Evolutionary conservation across 192 early-diverging fungal genomes (phyloP).

Genomic region (Physocladia obscura): DNA sequence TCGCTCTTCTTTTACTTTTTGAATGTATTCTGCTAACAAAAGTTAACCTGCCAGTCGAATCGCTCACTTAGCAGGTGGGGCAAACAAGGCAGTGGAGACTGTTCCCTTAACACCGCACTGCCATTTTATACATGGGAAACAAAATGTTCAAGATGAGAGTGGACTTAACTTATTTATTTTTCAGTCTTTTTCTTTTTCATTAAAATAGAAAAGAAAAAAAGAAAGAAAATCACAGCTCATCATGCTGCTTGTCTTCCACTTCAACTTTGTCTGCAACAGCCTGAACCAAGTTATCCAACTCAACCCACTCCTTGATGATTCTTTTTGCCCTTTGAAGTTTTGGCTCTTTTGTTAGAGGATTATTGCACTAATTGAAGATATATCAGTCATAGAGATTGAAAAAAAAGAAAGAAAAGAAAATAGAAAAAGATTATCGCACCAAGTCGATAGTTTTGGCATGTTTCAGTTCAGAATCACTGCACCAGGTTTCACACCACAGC

Average conservation of each 20-base stretch:
- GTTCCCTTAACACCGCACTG: too few relatives aligned
- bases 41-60: too few relatives aligned
- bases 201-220: too few relatives aligned
- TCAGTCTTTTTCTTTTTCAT: too few relatives aligned
- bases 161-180: too few relatives aligned
- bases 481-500: conserved; percentile 99
- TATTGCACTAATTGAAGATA: too few relatives aligned
- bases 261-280: conserved; percentile 34
- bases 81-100: too few relatives aligned
- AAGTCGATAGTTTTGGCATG: conserved; percentile 96
- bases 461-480: conserved; percentile 77
- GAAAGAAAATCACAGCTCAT: too few relatives aligned
- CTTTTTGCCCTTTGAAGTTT: conserved; percentile 91
- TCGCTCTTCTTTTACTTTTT: too few relatives aligned
- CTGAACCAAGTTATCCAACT: conserved; percentile 67
- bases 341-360: conserved; percentile 98
- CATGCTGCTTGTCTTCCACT: neutral
- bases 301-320: conserved; percentile 92
- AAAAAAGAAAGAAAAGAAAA: neutral
- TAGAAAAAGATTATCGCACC: conserved; percentile 48
- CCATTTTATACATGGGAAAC: neutral
- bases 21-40: too few relatives aligned
- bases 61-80: too few relatives aligned
- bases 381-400: too few relatives aligned
- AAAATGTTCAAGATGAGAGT: neutral